phyloP scores from a whole-genome alignment of 164 flowering plant genomes.

The Paratinospora sagittata region DNA sequence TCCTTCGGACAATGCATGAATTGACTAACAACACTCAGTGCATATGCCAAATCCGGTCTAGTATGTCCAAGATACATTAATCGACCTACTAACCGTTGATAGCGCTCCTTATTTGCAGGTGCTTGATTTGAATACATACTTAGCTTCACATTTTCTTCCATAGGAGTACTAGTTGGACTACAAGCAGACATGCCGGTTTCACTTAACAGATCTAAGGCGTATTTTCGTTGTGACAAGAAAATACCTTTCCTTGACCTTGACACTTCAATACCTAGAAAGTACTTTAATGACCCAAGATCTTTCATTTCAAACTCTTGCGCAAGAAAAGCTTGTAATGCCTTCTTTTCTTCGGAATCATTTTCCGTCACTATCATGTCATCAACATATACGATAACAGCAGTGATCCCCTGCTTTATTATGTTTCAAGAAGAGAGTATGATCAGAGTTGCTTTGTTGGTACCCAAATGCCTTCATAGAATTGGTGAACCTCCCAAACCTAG shows the following conservation, averaged over 20 bases:
- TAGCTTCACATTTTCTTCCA: not conserved
- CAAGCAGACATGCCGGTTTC: not conserved
- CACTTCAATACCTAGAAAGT: slow-evolving; percentile 7
- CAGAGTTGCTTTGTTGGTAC: too few relatives aligned
- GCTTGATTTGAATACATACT: not conserved
- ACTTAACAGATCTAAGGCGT: not conserved
- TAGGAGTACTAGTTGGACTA: not conserved
- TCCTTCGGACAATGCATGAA: not conserved
- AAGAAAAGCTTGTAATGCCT: not conserved
- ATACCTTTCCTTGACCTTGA: slow-evolving; percentile 1
- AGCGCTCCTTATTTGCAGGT: not conserved
- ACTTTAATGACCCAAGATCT: not conserved
- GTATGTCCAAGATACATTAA: not conserved
- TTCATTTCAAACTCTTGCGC: not conserved
- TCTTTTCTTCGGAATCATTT: slow-evolving; percentile 7
- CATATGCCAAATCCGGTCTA: not conserved
- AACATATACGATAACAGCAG: not conserved
- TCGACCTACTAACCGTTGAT: not conserved
- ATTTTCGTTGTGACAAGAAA: not conserved
- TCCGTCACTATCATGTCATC: slow-evolving; percentile 4
- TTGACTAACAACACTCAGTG: not conserved
- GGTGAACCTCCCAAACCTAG: too few relatives aligned
- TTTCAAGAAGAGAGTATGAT: too few relatives aligned
- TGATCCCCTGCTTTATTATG: too few relatives aligned
- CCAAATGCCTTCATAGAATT: too few relatives aligned